phyloP scores from a whole-genome alignment of 1,284 basidiomycete genomes.

The Cutaneotrichosporon dermatis region DNA sequence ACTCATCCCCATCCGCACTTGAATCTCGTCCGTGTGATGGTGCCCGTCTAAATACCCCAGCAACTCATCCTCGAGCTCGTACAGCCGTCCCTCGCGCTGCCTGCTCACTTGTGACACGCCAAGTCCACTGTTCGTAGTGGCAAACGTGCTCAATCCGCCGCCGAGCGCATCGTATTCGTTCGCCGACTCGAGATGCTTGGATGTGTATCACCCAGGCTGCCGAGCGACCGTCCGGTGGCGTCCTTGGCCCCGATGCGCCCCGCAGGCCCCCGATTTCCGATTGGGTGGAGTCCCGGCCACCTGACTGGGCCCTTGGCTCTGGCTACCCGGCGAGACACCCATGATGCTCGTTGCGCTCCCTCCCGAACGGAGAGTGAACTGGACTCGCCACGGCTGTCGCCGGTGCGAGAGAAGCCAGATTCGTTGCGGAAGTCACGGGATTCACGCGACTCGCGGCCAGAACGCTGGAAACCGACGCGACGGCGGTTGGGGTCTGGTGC shows the following conservation, averaged over 20 bases:
- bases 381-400: conserved; percentile 22
- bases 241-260: not conserved
- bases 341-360: not conserved
- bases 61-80: conserved; percentile 53
- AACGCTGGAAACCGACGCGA: conserved; percentile 8
- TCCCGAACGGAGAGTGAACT: conserved; percentile 31
- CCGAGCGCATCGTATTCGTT: conserved; percentile 16
- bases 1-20: conserved; percentile 71
- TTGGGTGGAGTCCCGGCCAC: conserved; percentile 24
- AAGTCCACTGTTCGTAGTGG: not conserved
- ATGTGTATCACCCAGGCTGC: conserved; percentile 19
- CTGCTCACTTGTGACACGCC: conserved; percentile 4
- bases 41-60: conserved; percentile 70
- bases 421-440: conserved; percentile 7
- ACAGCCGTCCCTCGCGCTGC: conserved; percentile 21
- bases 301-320: conserved; percentile 14
- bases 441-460: not conserved
- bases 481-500: conserved; percentile 1
- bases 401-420: conserved; percentile 9
- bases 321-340: not conserved
- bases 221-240: conserved; percentile 1
- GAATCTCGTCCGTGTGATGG: conserved; percentile 87
- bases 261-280: not conserved
- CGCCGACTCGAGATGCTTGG: conserved; percentile 14
- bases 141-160: not conserved